These are phyloP conservation scores for Syzygium grande DNA, from an alignment of 345 rosid species.

Conservation along the genomic window DNA sequence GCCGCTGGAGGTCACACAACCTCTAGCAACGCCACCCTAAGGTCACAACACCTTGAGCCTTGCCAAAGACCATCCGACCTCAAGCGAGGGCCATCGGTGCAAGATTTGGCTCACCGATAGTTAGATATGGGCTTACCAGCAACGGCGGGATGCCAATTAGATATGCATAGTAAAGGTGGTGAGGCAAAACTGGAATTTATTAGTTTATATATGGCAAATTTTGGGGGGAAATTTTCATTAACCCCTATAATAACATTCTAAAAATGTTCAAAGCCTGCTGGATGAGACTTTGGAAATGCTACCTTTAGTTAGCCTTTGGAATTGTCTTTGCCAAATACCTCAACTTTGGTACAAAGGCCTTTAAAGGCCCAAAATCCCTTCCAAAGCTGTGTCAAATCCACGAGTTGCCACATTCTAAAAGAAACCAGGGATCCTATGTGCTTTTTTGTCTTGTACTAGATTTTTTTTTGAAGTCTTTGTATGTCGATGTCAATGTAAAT, in stretches of 20 bases:
- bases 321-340: background rate
- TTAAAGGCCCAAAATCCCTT: background rate
- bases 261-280: background rate
- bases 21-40: background rate
- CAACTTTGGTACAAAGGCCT: background rate
- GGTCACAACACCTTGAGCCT: background rate
- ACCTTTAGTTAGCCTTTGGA: background rate
- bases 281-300: background rate
- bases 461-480: background rate
- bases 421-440: background rate
- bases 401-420: too few species aligned
- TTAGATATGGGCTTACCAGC: background rate
- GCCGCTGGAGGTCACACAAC: background rate
- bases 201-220: too few species aligned
- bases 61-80: background rate
- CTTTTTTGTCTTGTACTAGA: background rate
- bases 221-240: background rate
- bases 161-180: background rate
- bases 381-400: background rate
- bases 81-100: background rate
- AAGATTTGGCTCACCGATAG: background rate
- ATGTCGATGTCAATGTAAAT: background rate
- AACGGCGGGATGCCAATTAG: background rate
- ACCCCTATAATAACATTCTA: background rate
- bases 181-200: background rate